Conservation (phyloP, 2,329 filamentous ascomycete genomes). For the Alternaria brassicae region DNA sequence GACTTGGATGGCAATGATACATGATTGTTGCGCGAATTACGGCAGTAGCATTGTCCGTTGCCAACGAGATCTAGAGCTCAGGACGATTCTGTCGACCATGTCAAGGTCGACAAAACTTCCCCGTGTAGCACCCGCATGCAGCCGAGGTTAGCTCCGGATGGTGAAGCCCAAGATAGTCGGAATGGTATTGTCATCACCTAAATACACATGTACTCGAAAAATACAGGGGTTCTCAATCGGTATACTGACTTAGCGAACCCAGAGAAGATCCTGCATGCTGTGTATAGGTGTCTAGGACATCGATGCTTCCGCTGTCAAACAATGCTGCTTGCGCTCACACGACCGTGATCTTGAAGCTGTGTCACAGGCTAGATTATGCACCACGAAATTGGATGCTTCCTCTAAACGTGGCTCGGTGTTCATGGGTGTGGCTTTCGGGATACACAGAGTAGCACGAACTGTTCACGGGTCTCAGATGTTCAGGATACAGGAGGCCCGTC, state of each 20-base stretch:
- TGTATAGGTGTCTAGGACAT: not conserved
- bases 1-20: conserved; percentile 9
- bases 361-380: conserved; percentile 47
- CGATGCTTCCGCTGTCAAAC: conserved; percentile 23
- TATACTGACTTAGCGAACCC: not conserved
- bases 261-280: conserved; percentile 13
- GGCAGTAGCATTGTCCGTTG: conserved; percentile 4
- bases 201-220: not conserved
- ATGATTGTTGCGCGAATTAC: conserved; percentile 11
- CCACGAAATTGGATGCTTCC: conserved; percentile 38
- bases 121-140: not conserved
- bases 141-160: not conserved
- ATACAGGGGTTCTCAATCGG: not conserved
- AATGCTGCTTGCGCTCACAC: conserved; percentile 21
- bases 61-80: not conserved
- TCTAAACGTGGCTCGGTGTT: conserved; percentile 33
- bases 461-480: conserved; percentile 32
- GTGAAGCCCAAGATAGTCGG: not conserved
- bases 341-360: conserved; percentile 23
- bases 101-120: not conserved
- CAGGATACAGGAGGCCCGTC: conserved; percentile 12
- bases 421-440: conserved; percentile 23
- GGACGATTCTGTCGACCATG: not conserved
- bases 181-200: not conserved
- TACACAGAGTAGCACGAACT: conserved; percentile 16